These are phyloP conservation scores for Saitozyma podzolica DNA, from an alignment of 768 basidiomycete genomes.

Conservation along the genomic window DNA sequence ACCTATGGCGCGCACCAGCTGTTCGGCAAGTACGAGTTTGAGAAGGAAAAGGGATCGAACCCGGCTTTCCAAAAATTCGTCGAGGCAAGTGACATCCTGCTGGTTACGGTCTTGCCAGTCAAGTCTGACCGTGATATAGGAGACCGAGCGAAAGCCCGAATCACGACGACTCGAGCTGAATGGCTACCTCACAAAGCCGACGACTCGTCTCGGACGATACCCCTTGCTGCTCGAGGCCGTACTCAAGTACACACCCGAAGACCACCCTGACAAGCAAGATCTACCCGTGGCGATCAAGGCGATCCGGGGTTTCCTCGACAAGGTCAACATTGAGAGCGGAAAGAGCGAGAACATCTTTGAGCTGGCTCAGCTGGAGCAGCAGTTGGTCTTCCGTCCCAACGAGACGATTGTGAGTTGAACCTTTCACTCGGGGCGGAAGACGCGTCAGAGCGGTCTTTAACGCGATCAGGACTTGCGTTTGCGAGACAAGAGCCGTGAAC, in stretches of 20 bases:
- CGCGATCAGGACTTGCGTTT: constrained; percentile 72
- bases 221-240: constrained; percentile 90
- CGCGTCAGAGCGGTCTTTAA: constrained; percentile 7
- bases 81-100: constrained; percentile 63
- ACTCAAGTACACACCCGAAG: constrained; percentile 85
- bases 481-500: constrained; percentile 81
- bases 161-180: constrained; percentile 96
- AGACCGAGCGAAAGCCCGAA: constrained; percentile 87
- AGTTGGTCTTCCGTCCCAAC: constrained; percentile 82
- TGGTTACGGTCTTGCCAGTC: not conserved
- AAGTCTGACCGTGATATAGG: constrained; percentile 54
- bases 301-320: constrained; percentile 76
- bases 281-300: constrained; percentile 75
- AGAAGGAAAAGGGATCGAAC: constrained; percentile 95
- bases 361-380: constrained; percentile 86
- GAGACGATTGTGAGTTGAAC: constrained; percentile 74
- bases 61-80: constrained; percentile 91
- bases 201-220: constrained; percentile 94
- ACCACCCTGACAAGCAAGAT: constrained; percentile 76
- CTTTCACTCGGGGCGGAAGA: not conserved
- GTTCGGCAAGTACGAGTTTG: constrained; percentile 98
- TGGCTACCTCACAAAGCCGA: constrained; percentile 96
- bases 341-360: constrained; percentile 97
- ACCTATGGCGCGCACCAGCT: constrained; percentile 94
- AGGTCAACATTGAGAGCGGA: constrained; percentile 90